Evolutionary conservation across 768 basidiomycete genomes (phyloP).

Genomic region (Tephrocybe sp.): DNA sequence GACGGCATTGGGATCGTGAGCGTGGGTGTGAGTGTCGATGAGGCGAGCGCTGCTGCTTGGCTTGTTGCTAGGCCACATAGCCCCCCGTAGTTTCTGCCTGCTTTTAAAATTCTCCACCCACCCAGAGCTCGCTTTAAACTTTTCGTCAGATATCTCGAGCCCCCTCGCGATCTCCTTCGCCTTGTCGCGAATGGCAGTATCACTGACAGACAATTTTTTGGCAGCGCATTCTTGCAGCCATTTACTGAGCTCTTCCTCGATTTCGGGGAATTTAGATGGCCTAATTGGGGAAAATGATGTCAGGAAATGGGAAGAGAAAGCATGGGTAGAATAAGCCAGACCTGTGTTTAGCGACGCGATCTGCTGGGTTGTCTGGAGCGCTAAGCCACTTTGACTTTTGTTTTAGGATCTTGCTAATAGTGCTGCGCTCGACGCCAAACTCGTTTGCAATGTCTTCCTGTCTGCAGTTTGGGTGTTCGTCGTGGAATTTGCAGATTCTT

Average conservation of each 20-base stretch:
- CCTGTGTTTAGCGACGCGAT: slow-evolving; percentile 70
- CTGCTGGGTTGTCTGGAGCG: slow-evolving; percentile 54
- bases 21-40: slow-evolving; percentile 10
- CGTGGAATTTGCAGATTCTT: slow-evolving; percentile 67
- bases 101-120: slow-evolving; percentile 94
- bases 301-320: slow-evolving; percentile 9
- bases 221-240: slow-evolving; percentile 59
- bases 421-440: slow-evolving; percentile 85
- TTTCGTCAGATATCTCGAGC: slow-evolving; percentile 58
- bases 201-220: slow-evolving; percentile 49
- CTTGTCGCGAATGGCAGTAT: slow-evolving; percentile 59
- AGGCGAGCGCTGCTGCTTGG: slow-evolving; percentile 19
- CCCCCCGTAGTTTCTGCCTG: slow-evolving; percentile 72
- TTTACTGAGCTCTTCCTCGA: slow-evolving; percentile 62
- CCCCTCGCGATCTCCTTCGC: slow-evolving; percentile 63
- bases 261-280: slow-evolving; percentile 76
- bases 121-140: slow-evolving; percentile 89
- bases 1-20: slow-evolving; percentile 1
- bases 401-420: slow-evolving; percentile 92
- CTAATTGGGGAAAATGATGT: slow-evolving; percentile 35
- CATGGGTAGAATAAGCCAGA: too few relatives aligned
- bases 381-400: slow-evolving; percentile 80
- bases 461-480: slow-evolving; percentile 60
- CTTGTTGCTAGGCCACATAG: slow-evolving; percentile 47
- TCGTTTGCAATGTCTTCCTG: slow-evolving; percentile 82